Base-by-base conservation (phyloP, 2,329 filamentous ascomycete genomes). In the Tolypocladium endophyticum region DNA sequence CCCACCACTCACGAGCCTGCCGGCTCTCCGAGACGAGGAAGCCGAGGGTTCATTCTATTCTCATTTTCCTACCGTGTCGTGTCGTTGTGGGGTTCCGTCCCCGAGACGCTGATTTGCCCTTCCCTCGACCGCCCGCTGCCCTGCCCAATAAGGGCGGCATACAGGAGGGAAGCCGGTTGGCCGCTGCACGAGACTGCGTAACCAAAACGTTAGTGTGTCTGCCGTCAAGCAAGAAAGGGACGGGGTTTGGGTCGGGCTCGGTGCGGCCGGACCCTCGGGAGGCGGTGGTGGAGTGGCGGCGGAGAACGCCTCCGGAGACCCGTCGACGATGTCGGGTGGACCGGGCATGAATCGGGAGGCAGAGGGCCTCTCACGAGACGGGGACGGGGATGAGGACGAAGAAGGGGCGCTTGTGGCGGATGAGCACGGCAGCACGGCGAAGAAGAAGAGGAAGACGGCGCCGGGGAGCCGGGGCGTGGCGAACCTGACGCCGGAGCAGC, bases 401-500 rank as follows among this genome's bases (percentile, higher is more conserved):
- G 18, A n/a, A 54, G 56, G 36, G 60, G 56, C 36, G 58, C 39
- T 8, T 6, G 39, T 56, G 39, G 25, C 38, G 16, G 64, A 63
- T 14, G 64, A 64, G 39, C 60, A 61, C 11, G 59, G 55, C 52
- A 61, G 58, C 23, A 58, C 58, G 50, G 65, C 63, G 57, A 82
- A 80, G 71, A 81, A 75, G 68, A 77, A 78, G 68, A 77, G 78
- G 64, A 80, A 77, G 65, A 70, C 71, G 9, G 76, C 71, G 1
- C 71, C 76, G 7, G 75, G 77, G 7, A 76, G 76, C 33, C 72
- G 80, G 55, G 80, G 80, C 14, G 81, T 84, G 50, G 81, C 81
- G 57, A 87, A 88, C 66, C 79, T 87, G 70, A 90, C 87, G 1
- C 84, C 87, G 41, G 89, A 92, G 67, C 87, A 92, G 72, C 77